Base-by-base conservation (phyloP, 1,139 yeast species). In the Yamadazyma spencermartinsiae region DNA sequence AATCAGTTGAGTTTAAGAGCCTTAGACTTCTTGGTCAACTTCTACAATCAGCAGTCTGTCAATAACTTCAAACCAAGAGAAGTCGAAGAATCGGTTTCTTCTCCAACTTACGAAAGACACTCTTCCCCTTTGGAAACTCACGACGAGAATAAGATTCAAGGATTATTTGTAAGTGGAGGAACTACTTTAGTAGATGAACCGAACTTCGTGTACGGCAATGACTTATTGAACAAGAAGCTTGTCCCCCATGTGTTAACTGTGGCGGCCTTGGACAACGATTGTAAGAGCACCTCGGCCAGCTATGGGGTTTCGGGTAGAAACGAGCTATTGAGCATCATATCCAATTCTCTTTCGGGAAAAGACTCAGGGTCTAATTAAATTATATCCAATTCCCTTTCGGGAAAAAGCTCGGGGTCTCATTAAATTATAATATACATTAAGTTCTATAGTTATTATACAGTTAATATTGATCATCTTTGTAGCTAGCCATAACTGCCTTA, bases 281-380 rank as follows among this genome's bases (percentile, higher is more conserved):
- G 74, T 3, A 69, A 73, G 41, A 33, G 46, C 14, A 82, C 85
- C 2, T 73, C 72, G 40, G 96, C 96, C 1, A 74, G 70, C 30
- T 84, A 78, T 51, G 80, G 81, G 39, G 80, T 86, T 12, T 76
- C 79, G 42, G 96, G 96, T 45, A 76, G 85, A 50, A 88, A 87
- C 54, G 92, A 87, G 45, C 65, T 89, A 37, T 73, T 88, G 52
- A 68, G 74, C 21, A 63, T 82, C 27, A 60, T 82, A 26, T 55
- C 68, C 5, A 48, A 19, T 10, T 28, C 31, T 14, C 10, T 16
- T 10, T n/a, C n/a, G 8, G n/a, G 26, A 23, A 23, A 12, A 7
- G 26, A n/a, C n/a, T n/a, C n/a, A n/a, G n/a, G n/a, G n/a, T n/a
- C n/a, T n/a, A n/a, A n/a, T n/a, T n/a, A n/a, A n/a, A 63, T 82